Evolutionary conservation across 2,329 filamentous ascomycete genomes (phyloP).

Genomic region (Sordariomycetes sp.): DNA sequence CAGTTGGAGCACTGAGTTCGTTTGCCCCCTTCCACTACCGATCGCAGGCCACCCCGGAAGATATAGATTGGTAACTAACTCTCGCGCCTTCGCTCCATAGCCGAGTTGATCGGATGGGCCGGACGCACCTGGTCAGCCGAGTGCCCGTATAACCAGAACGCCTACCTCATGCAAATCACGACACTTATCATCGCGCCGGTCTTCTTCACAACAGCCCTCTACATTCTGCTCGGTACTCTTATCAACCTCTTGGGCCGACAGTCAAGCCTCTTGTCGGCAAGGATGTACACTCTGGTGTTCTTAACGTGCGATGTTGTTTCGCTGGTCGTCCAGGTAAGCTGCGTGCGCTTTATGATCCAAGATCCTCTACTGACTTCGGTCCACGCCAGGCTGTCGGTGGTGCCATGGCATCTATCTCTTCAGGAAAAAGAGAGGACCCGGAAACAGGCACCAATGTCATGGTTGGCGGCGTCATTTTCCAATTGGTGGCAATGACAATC

Average conservation of each 20-base stretch:
- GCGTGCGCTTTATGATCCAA: too few relatives aligned
- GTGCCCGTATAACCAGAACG: slow-evolving; percentile 35
- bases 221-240: slow-evolving; percentile 34
- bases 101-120: slow-evolving; percentile 35
- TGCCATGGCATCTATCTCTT: slow-evolving; percentile 25
- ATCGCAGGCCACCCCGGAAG: not conserved
- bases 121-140: slow-evolving; percentile 34
- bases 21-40: too few relatives aligned
- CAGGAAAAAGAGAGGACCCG: slow-evolving; percentile 18
- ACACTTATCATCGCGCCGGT: slow-evolving; percentile 31
- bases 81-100: not conserved
- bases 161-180: slow-evolving; percentile 39
- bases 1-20: not conserved
- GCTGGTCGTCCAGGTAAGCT: slow-evolving; percentile 23
- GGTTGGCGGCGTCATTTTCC: slow-evolving; percentile 38
- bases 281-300: slow-evolving; percentile 33
- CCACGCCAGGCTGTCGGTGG: slow-evolving; percentile 29
- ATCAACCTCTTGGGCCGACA: slow-evolving; percentile 30
- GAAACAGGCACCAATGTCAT: slow-evolving; percentile 33
- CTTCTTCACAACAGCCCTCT: slow-evolving; percentile 40
- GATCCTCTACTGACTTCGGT: slow-evolving; percentile 12
- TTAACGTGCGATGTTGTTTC: slow-evolving; percentile 10
- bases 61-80: not conserved
- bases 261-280: slow-evolving; percentile 28
- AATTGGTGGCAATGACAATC: slow-evolving; percentile 34